Evolutionary conservation across 768 basidiomycete species (phyloP), one percentile per base, ranked within the genome.

Genomic region (Lepiota brunneoincarnata): DNA sequence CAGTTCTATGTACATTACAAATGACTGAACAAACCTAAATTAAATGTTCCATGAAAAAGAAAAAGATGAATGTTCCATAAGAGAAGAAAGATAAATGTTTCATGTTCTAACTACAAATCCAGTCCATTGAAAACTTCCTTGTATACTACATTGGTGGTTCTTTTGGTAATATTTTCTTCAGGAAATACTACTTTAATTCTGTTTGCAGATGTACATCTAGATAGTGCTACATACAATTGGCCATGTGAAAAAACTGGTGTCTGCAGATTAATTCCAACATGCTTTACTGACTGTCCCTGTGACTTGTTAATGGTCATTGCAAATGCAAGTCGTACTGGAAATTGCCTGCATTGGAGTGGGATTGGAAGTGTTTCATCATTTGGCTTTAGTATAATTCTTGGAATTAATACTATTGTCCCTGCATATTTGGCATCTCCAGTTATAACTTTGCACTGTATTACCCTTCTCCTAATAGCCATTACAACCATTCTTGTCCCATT

Each of bases 291-390:
- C n/a, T n/a, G n/a, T n/a, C n/a, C n/a, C n/a, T n/a, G n/a, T n/a
- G n/a, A n/a, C 50, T 76, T 76, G 61, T 77, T 75, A 53, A 75
- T 73, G 9, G 65, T 66, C 49, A 75, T 62, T 0, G 69, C 68
- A 66, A 75, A 77, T 5, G 72, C 70, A 5, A 76, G 56, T 6
- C 62, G 56, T 0, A 76, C 58, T 41, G 73, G 69, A 34, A 77
- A 78, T 60, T 78, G 76, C 0, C 59, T 51, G 2, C 70, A 64
- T 12, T 39, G 53, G 35, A 78, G 58, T 0, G 40, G 42, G 51
- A 76, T 69, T 1, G 67, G 26, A 14, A 65, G 20, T 5, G 63
- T 56, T 2, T 52, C 23, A 14, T 49, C n/a, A 3, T 2, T 34
- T 11, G 31, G 26, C n/a, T n/a, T n/a, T n/a, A n/a, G n/a, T n/a